A percentile compares a stretch with the other conserved stretches of the same genome.
phyloP scores from a whole-genome alignment of 805 yeast species.

The Saturnispora sanitii region DNA sequence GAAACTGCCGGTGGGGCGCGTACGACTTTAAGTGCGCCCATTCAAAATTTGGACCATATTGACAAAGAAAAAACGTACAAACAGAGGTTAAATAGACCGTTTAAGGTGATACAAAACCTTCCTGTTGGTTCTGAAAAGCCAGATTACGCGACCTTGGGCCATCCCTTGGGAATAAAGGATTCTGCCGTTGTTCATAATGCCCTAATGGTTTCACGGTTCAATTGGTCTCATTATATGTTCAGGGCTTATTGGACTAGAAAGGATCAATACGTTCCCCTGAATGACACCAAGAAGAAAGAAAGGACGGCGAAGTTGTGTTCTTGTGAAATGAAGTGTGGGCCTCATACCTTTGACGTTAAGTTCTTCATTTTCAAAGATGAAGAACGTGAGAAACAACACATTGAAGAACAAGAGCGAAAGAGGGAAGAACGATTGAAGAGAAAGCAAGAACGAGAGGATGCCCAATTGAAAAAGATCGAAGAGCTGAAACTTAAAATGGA shows the following conservation, averaged over 20 bases:
- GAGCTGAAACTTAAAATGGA: slow-evolving; percentile 3
- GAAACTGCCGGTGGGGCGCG: slow-evolving; percentile 7
- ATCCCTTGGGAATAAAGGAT: slow-evolving; percentile 62
- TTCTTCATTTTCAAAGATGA: slow-evolving; percentile 83
- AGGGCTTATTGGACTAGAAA: slow-evolving; percentile 59
- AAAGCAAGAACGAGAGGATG: slow-evolving; percentile 24
- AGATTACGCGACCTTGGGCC: slow-evolving; percentile 48
- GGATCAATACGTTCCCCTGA: slow-evolving; percentile 37
- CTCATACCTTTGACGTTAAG: slow-evolving; percentile 70
- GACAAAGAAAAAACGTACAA: slow-evolving; percentile 23
- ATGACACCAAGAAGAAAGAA: slow-evolving; percentile 45
- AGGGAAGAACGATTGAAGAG: slow-evolving; percentile 25
- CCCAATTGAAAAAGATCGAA: slow-evolving; percentile 13
- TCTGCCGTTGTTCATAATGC: slow-evolving; percentile 66
- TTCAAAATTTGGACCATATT: slow-evolving; percentile 24
- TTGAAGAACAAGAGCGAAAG: slow-evolving; percentile 24
- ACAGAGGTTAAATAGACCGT: slow-evolving; percentile 40
- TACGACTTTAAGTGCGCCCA: slow-evolving; percentile 19
- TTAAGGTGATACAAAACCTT: slow-evolving; percentile 50
- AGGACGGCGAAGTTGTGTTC: slow-evolving; percentile 85
- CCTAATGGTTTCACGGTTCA: slow-evolving; percentile 59
- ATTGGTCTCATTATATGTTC: slow-evolving; percentile 62
- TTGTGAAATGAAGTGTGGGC: slow-evolving; percentile 63
- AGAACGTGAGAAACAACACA: slow-evolving; percentile 39
- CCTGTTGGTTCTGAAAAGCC: slow-evolving; percentile 61